Evolutionary conservation across 2,329 filamentous ascomycete species (phyloP), one percentile per base, ranked within the genome.

Genomic region (Penicillium palitans): DNA sequence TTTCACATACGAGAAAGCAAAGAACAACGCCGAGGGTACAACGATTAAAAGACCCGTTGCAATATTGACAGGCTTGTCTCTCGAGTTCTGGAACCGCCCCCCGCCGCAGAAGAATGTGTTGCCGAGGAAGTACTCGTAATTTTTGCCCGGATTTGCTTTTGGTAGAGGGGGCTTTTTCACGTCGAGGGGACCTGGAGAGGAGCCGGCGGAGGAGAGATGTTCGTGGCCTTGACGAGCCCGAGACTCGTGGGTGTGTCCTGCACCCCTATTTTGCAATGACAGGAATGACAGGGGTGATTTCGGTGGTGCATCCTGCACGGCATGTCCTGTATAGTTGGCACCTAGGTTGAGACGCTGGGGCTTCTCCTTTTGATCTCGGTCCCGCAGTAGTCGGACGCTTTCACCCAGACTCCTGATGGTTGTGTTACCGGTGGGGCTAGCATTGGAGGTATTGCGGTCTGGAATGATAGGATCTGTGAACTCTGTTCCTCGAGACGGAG

Each of bases 91-190:
- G 60, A 95, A 81, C 59, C 95, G 85, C 8, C 95, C 95, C 35
- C 90, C 89, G 59, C 90, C 82, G 73, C 87, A 96, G 72, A 99
- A 99, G 25, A 92, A 81, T 0, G 91, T 96, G 71, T 98, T 99
- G 46, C 95, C 95, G 45, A 90, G 85, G 69, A 97, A 98, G 74
- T 96, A 96, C 72, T 98, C 86, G 75, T 93, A 90, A 68, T 97
- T 96, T 64, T 84, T 88, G 52, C 90, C 87, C 55, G 84, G 70
- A 37, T 80, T 75, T 25, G 73, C 64, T 46, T 78, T 61, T 19
- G 68, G 62, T 19, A 70, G 56, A 27, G 69, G 52, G 54, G 65
- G 58, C 56, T 71, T 68, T 68, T 85, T 81, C n/a, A 76, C 69
- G 2, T 80, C 79, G 41, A 80, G 75, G 51, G 90, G 80, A 47